These are phyloP conservation scores for Arachis monticola DNA, from an alignment of 331 rosid species.

Conservation along the genomic window DNA sequence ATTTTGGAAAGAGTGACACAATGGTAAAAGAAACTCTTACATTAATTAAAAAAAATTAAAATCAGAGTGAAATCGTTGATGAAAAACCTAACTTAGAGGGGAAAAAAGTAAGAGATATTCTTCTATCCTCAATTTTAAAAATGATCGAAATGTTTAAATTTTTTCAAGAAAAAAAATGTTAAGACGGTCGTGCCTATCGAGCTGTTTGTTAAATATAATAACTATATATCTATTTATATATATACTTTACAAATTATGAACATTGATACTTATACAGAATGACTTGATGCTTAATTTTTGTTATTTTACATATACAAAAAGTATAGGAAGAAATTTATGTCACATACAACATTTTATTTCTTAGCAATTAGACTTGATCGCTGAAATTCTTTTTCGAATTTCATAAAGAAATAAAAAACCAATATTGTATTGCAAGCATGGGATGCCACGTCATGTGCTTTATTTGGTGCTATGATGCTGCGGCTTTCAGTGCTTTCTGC, in stretches of 20 bases:
- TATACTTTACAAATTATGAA: constrained; percentile 32
- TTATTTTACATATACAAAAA: constrained; percentile 34
- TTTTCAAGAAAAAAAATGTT: too few relatives aligned
- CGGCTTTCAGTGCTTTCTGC: constrained; percentile 70
- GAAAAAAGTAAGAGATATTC: too few relatives aligned
- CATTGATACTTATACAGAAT: constrained; percentile 25
- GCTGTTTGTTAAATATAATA: too few relatives aligned
- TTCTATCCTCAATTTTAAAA: too few relatives aligned
- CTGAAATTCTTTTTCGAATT: constrained; percentile 10
- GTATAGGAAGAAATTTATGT: constrained; percentile 2
- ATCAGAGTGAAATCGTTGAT: too few relatives aligned
- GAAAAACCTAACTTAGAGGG: too few relatives aligned
- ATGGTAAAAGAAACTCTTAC: too few relatives aligned
- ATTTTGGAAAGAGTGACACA: too few relatives aligned
- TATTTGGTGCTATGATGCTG: constrained; percentile 40
- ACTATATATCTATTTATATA: not conserved
- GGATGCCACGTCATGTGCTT: constrained; percentile 15
- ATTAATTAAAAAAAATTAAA: too few relatives aligned
- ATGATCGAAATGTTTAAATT: too few relatives aligned
- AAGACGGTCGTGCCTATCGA: too few relatives aligned
- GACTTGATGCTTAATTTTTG: constrained; percentile 36
- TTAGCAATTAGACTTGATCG: constrained; percentile 25
- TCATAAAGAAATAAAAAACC: constrained; percentile 25
- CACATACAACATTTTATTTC: constrained; percentile 42
- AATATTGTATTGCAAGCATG: constrained; percentile 29